These are phyloP conservation scores for Vaucheria bursata DNA, from an alignment of 352 stramenopile species.

Conservation along the genomic window DNA sequence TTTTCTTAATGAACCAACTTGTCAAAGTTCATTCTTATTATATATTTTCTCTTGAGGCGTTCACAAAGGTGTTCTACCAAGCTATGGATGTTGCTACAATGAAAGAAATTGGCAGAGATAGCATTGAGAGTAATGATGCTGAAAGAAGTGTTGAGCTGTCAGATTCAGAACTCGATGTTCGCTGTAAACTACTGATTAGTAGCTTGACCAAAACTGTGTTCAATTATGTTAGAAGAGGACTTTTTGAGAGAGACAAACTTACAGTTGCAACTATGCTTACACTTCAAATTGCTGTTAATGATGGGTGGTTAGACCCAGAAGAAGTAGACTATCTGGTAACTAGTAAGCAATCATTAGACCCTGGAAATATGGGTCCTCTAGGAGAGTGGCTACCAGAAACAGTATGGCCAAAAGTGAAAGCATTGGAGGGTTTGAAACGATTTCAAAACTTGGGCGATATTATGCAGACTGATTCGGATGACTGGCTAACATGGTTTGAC, in stretches of 20 bases:
- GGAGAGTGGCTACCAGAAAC: slow-evolving; percentile 77
- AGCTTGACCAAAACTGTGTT: slow-evolving; percentile 84
- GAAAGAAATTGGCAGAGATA: not conserved
- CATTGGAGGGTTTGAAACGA: slow-evolving; percentile 73
- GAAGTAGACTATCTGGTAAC: slow-evolving; percentile 84
- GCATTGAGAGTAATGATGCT: not conserved
- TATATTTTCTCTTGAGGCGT: slow-evolving; percentile 88
- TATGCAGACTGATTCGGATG: slow-evolving; percentile 90
- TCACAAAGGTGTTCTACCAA: slow-evolving; percentile 76
- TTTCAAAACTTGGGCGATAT: slow-evolving; percentile 83
- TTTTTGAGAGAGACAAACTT: slow-evolving; percentile 89
- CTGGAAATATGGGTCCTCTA: slow-evolving; percentile 79
- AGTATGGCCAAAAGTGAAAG: slow-evolving; percentile 84
- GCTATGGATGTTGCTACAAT: slow-evolving; percentile 67
- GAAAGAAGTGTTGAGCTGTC: slow-evolving; percentile 57
- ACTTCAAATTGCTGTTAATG: slow-evolving; percentile 82
- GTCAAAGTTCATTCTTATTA: slow-evolving; percentile 93
- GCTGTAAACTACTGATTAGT: slow-evolving; percentile 50
- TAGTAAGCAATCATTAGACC: slow-evolving; percentile 59
- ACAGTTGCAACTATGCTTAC: slow-evolving; percentile 85
- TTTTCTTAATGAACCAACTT: slow-evolving; percentile 94
- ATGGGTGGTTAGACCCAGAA: slow-evolving; percentile 63
- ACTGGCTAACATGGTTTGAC: slow-evolving; percentile 92
- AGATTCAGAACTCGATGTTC: slow-evolving; percentile 73
- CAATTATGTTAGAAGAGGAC: slow-evolving; percentile 82